A percentile compares a stretch with the other conserved stretches of the same genome.
These are phyloP conservation scores for Colletotrichum gloeosporioides DNA, from an alignment of 2,329 filamentous ascomycete species.

Conservation along the genomic window DNA sequence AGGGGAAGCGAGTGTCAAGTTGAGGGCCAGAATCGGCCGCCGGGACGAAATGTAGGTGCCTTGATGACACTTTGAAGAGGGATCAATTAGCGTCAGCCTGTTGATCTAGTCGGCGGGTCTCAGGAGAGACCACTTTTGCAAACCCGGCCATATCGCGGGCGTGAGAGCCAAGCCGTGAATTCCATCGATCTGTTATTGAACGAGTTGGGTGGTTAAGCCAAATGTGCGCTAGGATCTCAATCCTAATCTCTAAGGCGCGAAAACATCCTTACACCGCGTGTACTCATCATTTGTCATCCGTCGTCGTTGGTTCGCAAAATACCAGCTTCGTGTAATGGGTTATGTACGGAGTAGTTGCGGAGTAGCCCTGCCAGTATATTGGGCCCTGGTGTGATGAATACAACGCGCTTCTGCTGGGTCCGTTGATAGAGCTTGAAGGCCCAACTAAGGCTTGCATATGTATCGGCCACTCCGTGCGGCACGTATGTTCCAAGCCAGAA, in stretches of 20 bases:
- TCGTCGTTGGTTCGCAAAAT: not conserved
- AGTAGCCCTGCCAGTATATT: not conserved
- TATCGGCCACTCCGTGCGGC: not conserved
- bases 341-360: not conserved
- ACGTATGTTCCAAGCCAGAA: not conserved
- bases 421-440: not conserved
- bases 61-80: not conserved
- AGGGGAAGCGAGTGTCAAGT: not conserved
- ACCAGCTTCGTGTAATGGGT: not conserved
- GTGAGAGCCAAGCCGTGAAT: not conserved
- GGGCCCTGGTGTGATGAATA: not conserved
- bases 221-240: not conserved
- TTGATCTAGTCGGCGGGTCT: not conserved
- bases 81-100: not conserved
- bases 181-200: not conserved
- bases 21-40: not conserved
- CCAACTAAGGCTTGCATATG: not conserved
- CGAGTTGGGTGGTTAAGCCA: not conserved
- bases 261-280: not conserved
- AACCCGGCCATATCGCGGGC: not conserved
- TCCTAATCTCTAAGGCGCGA: not conserved
- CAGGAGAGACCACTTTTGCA: not conserved
- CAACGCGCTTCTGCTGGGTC: not conserved
- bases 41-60: not conserved
- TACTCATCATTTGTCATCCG: not conserved